These are phyloP conservation scores for Cryptosporidium tyzzeri DNA, from an alignment of 169 alveolate genomes.

Conservation along the genomic window DNA sequence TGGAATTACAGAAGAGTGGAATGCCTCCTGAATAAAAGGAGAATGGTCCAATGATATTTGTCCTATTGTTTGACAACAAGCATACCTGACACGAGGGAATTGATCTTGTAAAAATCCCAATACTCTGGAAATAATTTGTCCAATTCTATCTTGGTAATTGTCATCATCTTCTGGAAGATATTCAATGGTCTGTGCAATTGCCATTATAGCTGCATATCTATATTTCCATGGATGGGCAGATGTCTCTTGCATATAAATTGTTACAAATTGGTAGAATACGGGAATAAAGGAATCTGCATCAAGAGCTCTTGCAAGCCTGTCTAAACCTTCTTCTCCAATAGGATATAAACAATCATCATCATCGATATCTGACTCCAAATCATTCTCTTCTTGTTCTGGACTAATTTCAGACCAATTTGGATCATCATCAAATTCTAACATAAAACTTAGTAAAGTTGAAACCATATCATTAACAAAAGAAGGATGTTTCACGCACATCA, in stretches of 20 bases:
- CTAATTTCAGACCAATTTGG: constrained; percentile 75
- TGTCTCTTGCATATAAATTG: constrained; percentile 82
- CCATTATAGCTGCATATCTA: constrained; percentile 89
- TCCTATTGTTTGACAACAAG: constrained; percentile 93
- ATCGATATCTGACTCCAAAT: constrained; percentile 85
- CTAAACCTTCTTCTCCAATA: constrained; percentile 88
- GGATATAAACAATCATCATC: constrained; percentile 87
- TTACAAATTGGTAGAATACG: constrained; percentile 82
- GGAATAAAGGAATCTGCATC: constrained; percentile 86
- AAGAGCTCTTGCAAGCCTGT: constrained; percentile 86
- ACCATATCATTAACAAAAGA: constrained; percentile 72
- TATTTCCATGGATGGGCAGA: constrained; percentile 88
- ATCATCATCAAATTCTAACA: constrained; percentile 88
- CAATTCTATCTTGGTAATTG: constrained; percentile 83
- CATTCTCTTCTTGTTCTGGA: constrained; percentile 86
- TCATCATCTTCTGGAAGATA: constrained; percentile 88
- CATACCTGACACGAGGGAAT: constrained; percentile 91
- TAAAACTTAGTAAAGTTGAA: constrained; percentile 77
- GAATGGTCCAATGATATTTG: constrained; percentile 91
- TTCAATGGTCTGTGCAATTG: constrained; percentile 88
- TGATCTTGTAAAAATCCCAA: constrained; percentile 85
- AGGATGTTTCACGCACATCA: constrained; percentile 57
- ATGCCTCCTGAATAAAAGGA: constrained; percentile 88
- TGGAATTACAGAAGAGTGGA: constrained; percentile 80
- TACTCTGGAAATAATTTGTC: constrained; percentile 84